Evolutionary conservation across 2,329 filamentous ascomycete genomes (phyloP).

Genomic region (Ophiocordyceps sinensis): DNA sequence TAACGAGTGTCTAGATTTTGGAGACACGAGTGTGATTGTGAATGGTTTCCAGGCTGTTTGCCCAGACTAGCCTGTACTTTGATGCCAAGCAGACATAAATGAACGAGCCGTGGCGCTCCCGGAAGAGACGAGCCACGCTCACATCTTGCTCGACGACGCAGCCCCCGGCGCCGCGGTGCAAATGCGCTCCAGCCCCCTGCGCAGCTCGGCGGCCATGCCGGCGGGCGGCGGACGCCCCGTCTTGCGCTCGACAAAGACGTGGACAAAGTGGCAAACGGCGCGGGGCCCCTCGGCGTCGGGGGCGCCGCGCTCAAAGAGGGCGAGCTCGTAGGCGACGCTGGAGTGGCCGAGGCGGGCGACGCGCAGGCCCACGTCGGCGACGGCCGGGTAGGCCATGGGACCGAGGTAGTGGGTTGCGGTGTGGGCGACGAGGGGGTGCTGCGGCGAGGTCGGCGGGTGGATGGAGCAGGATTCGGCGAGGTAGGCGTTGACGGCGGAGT

Average conservation of each 20-base stretch:
- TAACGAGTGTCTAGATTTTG: too few species aligned
- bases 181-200: constrained; percentile 43
- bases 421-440: constrained; percentile 75
- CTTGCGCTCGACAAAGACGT: constrained; percentile 73
- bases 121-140: background rate
- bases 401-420: constrained; percentile 77
- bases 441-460: constrained; percentile 51
- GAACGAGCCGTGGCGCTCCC: too few species aligned
- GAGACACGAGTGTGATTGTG: background rate
- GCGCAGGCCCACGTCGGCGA: constrained; percentile 67
- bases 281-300: constrained; percentile 48
- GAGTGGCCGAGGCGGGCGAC: constrained; percentile 75
- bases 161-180: constrained; percentile 9
- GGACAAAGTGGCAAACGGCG: constrained; percentile 73
- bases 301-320: constrained; percentile 59
- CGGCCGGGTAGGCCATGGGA: constrained; percentile 65
- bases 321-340: constrained; percentile 83
- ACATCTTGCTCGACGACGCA: background rate
- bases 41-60: too few species aligned
- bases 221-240: constrained; percentile 50
- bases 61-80: too few species aligned
- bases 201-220: constrained; percentile 49
- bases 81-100: too few species aligned
- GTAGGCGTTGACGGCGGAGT: constrained; percentile 82
- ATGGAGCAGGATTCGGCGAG: constrained; percentile 67